phyloP scores from a whole-genome alignment of 306 rosid genomes.

The Purshia tridentata region DNA sequence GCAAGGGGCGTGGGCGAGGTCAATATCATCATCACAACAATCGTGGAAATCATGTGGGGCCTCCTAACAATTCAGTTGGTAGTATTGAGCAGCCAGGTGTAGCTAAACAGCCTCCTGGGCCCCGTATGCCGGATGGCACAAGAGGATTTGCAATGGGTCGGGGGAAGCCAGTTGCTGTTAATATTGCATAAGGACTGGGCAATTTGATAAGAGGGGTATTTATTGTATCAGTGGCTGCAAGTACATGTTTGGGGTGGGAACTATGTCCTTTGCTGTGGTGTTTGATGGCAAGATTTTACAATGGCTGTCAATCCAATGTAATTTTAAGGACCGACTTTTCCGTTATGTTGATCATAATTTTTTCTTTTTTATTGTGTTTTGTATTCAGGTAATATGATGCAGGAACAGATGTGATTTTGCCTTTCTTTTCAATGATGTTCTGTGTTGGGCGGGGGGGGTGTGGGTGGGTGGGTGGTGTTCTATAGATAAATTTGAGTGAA shows the following conservation, averaged over 20 bases:
- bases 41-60: constrained; percentile 61
- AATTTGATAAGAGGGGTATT: neutral
- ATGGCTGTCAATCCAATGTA: constrained; percentile 28
- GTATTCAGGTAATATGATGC: constrained; percentile 9
- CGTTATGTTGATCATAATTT: neutral
- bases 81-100: constrained; percentile 45
- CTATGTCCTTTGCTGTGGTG: constrained; percentile 6
- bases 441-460: no score
- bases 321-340: constrained; percentile 1
- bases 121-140: constrained; percentile 98
- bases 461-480: no score
- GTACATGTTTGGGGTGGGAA: constrained; percentile 11
- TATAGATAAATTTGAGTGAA: constrained; percentile 28
- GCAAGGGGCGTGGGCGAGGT: constrained; percentile 79
- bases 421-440: constrained; percentile 4
- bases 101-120: constrained; percentile 88
- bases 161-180: constrained; percentile 74
- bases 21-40: constrained; percentile 55
- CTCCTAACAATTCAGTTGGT: constrained; percentile 41
- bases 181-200: constrained; percentile 39
- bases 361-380: neutral
- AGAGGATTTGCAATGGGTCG: constrained; percentile 95
- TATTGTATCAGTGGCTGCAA: constrained; percentile 18
- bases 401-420: neutral
- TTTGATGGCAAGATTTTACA: constrained; percentile 34